A percentile compares a stretch with the other conserved stretches of the same genome.
Evolutionary conservation across 495 filamentous ascomycete genomes (phyloP).

Genomic region (Lasiosphaeria ovina): DNA sequence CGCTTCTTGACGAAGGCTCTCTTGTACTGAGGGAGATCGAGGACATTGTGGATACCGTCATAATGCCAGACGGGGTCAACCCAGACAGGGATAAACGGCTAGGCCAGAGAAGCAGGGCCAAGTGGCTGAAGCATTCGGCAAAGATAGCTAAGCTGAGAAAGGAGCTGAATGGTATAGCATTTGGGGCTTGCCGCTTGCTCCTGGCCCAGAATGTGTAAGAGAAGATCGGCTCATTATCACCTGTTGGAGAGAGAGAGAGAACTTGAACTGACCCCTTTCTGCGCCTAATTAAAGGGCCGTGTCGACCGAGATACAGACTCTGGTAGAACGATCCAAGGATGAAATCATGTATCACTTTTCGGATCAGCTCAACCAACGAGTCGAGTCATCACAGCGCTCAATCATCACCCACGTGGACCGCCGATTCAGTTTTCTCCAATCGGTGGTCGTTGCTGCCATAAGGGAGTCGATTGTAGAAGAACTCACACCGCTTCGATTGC

Average conservation of each 20-base stretch:
- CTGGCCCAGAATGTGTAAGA: slow-evolving; percentile 7
- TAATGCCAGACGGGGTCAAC: not conserved
- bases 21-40: not conserved
- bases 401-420: slow-evolving; percentile 10
- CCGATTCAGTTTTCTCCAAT: not conserved
- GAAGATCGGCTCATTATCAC: not conserved
- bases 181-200: not conserved
- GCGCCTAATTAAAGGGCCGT: not conserved
- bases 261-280: not conserved
- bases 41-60: not conserved
- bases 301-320: not conserved
- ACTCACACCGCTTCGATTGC: not conserved
- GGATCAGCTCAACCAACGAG: not conserved
- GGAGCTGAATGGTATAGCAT: not conserved
- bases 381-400: slow-evolving; percentile 6
- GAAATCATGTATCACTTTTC: not conserved
- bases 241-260: not conserved
- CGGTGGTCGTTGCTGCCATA: not conserved
- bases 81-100: not conserved
- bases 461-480: not conserved
- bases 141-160: not conserved
- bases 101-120: not conserved
- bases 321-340: not conserved
- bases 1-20: not conserved
- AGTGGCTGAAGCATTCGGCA: not conserved